Evolutionary conservation across 2,329 filamentous ascomycete genomes (phyloP), one percentile per base, ranked within the genome.

Genomic region (Aspergillus sp.): DNA sequence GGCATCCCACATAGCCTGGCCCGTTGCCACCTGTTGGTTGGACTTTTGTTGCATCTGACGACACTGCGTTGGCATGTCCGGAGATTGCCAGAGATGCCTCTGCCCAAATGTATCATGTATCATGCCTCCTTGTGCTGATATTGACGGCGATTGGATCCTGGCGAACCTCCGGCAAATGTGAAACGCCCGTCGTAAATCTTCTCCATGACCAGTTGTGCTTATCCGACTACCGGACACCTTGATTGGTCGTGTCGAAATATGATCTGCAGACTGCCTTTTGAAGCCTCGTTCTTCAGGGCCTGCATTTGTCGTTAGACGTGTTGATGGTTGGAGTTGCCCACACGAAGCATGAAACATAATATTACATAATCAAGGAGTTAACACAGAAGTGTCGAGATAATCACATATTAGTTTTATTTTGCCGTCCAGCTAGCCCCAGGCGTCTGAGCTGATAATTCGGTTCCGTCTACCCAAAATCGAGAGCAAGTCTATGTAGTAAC

Each of bases 401-500:
- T 38, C 52, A 55, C 38, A 28, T 36, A 65, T 60, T 62, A 61
- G 39, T 63, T 54, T 61, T 51, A 59, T 55, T 63, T 49, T 52
- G 59, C 58, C 49, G 49, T 58, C 59, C 59, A 63, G 61, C 61
- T 55, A 57, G 65, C 65, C 57, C 65, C 63, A 65, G 65, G 62
- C 64, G 48, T 64, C 58, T 64, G 64, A 62, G 52, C 63, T 47
- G 59, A 30, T 47, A 23, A 41, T 39, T 55, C 41, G 41, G 47
- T 52, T 51, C 50, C 41, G 41, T 62, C 64, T 59, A 59, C 62
- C 59, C 62, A 43, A 63, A 59, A 56, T 63, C 63, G 65, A 71
- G 54, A 45, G 61, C 66, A 70, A 63, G 61, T 73, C 70, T 72
- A 72, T 64, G 61, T 69, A 48, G 52, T 57, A 52, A 53, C 12